phyloP scores from a whole-genome alignment of 306 rosid species.

The Casuarina equisetifolia region DNA sequence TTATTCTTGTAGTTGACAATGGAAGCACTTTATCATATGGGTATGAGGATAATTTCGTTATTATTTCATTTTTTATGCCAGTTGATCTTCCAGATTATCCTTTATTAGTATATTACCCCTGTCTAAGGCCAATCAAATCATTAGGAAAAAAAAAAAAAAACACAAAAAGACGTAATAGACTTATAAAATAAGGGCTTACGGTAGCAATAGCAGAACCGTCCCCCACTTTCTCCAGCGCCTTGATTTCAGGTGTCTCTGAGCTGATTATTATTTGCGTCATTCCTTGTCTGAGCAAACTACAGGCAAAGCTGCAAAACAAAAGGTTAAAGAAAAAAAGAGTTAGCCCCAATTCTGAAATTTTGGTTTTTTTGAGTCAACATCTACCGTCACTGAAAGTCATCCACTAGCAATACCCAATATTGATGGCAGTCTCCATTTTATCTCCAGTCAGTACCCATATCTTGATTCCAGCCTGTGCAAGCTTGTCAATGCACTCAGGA shows the following conservation, averaged over 20 bases:
- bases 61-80: not conserved
- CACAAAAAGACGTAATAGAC: constrained; percentile 9
- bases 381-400: not conserved
- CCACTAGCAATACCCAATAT: constrained; percentile 65
- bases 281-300: constrained; percentile 97
- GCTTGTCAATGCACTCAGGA: constrained; percentile 98
- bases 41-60: not conserved
- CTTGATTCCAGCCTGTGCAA: constrained; percentile 99
- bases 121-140: not conserved
- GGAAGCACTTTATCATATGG: not conserved
- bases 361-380: not conserved
- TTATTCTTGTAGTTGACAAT: not conserved
- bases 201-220: constrained; percentile 56
- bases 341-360: constrained; percentile 14
- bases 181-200: constrained; percentile 42
- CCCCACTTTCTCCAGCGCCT: constrained; percentile 72
- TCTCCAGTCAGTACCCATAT: constrained; percentile 99
- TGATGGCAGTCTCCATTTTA: constrained; percentile 99
- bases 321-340: constrained; percentile 11
- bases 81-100: not conserved
- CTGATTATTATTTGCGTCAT: constrained; percentile 86
- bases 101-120: not conserved
- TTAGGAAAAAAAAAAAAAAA: not conserved
- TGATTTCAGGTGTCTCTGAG: constrained; percentile 78
- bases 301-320: constrained; percentile 64